Evolutionary conservation across 805 yeast genomes (phyloP).

Genomic region (Candida ulmi): DNA sequence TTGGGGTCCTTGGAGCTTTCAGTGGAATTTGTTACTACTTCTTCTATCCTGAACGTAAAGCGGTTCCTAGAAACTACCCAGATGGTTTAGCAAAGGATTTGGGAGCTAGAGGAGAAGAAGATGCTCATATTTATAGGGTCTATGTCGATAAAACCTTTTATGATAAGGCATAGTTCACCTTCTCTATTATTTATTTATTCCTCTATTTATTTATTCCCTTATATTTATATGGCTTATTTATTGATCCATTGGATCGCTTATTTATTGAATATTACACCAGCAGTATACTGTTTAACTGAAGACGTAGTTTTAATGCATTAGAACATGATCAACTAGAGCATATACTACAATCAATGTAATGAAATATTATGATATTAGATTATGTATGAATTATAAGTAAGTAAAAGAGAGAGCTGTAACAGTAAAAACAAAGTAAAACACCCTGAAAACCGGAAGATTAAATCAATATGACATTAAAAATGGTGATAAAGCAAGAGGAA

Average conservation of each 20-base stretch:
- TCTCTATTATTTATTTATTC: neutral
- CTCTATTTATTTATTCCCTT: neutral
- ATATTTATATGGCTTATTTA: neutral
- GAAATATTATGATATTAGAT: too few relatives aligned
- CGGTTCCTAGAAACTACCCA: slow-evolving; percentile 72
- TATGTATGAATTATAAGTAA: too few relatives aligned
- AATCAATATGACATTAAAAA: neutral
- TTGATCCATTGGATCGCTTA: neutral
- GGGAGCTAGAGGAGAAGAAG: slow-evolving; percentile 54
- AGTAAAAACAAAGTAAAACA: too few relatives aligned
- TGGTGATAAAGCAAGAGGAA: neutral
- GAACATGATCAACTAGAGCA: too few relatives aligned
- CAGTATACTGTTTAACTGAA: too few relatives aligned
- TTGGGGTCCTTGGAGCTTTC: slow-evolving; percentile 40
- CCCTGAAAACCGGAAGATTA: too few relatives aligned
- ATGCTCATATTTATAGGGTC: slow-evolving; percentile 32
- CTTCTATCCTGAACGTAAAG: slow-evolving; percentile 61
- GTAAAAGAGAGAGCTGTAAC: too few relatives aligned
- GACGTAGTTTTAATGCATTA: too few relatives aligned
- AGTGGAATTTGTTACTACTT: slow-evolving; percentile 42
- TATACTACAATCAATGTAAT: too few relatives aligned
- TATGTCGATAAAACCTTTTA: slow-evolving; percentile 32
- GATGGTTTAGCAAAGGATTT: slow-evolving; percentile 71
- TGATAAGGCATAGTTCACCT: neutral
- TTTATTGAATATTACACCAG: too few relatives aligned